Percentiles rank a stretch among this genome's conserved stretches.
Conservation (phyloP, 2,329 filamentous ascomycete species). For the Penicillium sp. region DNA sequence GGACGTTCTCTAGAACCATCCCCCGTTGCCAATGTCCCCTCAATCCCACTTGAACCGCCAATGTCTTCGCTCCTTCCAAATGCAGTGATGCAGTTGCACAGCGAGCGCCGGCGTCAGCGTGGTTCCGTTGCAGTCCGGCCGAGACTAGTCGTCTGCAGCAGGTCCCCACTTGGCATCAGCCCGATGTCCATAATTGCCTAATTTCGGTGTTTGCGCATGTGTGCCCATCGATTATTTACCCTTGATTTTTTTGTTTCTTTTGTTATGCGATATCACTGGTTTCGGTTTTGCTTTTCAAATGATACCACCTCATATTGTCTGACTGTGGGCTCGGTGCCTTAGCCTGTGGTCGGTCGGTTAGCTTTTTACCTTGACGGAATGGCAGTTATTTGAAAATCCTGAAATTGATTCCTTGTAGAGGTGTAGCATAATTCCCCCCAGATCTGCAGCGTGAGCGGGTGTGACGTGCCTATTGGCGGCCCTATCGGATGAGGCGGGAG, state of each 20-base stretch:
- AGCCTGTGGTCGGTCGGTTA: slow-evolving; percentile 26
- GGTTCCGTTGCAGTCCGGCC: slow-evolving; percentile 32
- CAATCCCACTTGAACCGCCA: neutral
- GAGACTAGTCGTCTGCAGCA: slow-evolving; percentile 27
- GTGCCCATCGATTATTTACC: neutral
- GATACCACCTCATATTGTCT: slow-evolving; percentile 40
- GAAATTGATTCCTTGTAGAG: neutral
- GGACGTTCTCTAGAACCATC: neutral
- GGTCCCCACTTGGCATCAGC: slow-evolving; percentile 24
- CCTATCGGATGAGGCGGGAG: neutral
- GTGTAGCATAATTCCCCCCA: neutral
- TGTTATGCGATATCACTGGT: slow-evolving; percentile 12
- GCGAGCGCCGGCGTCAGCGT: slow-evolving; percentile 16
- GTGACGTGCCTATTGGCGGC: neutral
- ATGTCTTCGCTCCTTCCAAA: neutral
- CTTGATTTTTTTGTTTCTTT: slow-evolving; percentile 3
- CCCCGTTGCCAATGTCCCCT: neutral
- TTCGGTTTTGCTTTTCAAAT: slow-evolving; percentile 30
- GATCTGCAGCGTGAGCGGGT: neutral
- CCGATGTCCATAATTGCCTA: slow-evolving; percentile 22
- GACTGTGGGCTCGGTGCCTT: slow-evolving; percentile 27
- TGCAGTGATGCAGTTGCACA: slow-evolving; percentile 5
- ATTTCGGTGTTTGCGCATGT: slow-evolving; percentile 12
- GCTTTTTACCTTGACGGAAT: slow-evolving; percentile 33
- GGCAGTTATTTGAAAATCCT: slow-evolving; percentile 22